These are phyloP conservation scores for Sparassis latifolia DNA, from an alignment of 1,284 basidiomycete genomes.

Conservation along the genomic window DNA sequence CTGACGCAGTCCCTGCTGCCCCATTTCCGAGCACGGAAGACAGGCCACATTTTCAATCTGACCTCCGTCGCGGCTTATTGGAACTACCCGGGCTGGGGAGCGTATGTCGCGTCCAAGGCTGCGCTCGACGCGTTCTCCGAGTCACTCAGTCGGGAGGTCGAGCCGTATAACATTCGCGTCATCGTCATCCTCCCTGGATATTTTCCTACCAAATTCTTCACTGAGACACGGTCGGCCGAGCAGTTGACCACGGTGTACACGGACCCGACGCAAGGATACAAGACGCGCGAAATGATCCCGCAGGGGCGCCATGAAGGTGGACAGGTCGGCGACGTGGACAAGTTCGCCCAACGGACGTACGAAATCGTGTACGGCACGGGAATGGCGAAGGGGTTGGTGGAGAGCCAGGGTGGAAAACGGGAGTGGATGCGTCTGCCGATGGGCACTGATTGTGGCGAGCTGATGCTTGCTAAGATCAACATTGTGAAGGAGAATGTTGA, in stretches of 20 bases:
- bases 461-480: slow-evolving; percentile 3
- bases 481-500: slow-evolving; percentile 15
- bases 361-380: slow-evolving; percentile 16
- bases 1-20: slow-evolving; percentile 26
- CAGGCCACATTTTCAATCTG: slow-evolving; percentile 24
- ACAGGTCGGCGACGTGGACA: slow-evolving; percentile 16
- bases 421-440: slow-evolving; percentile 4
- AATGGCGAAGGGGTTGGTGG: not conserved
- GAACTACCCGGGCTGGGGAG: slow-evolving; percentile 13
- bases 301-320: slow-evolving; percentile 2
- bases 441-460: slow-evolving; percentile 3
- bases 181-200: slow-evolving; percentile 23
- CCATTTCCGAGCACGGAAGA: slow-evolving; percentile 17
- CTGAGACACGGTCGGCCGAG: slow-evolving; percentile 6
- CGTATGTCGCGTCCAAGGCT: slow-evolving; percentile 6
- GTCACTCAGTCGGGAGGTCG: slow-evolving; percentile 20
- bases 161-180: slow-evolving; percentile 21
- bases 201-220: slow-evolving; percentile 25
- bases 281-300: slow-evolving; percentile 10
- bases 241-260: slow-evolving; percentile 13
- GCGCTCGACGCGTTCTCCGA: slow-evolving; percentile 27
- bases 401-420: slow-evolving; percentile 1
- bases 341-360: slow-evolving; percentile 16
- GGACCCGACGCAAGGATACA: slow-evolving; percentile 14
- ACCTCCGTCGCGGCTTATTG: slow-evolving; percentile 15